These are phyloP conservation scores for Aureobasidium sp. DNA, from an alignment of 2,329 filamentous ascomycete species.

Conservation along the genomic window DNA sequence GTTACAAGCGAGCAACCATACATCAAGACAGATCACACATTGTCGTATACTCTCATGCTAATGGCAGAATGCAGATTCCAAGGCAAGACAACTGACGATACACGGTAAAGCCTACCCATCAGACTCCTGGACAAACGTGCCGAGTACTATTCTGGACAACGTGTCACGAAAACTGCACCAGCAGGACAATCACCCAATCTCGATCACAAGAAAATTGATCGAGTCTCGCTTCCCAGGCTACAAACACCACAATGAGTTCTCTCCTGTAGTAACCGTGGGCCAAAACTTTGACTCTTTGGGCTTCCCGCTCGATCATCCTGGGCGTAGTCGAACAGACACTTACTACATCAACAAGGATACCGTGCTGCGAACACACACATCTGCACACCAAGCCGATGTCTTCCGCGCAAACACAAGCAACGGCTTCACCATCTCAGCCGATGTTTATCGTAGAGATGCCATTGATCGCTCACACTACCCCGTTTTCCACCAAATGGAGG, in stretches of 20 bases:
- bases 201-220: constrained; percentile 85
- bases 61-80: neutral
- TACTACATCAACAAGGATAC: constrained; percentile 87
- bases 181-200: constrained; percentile 80
- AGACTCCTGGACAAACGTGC: constrained; percentile 80
- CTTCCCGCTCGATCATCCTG: constrained; percentile 80
- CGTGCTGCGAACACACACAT: constrained; percentile 86
- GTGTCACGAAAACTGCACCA: constrained; percentile 76
- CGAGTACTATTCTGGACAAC: constrained; percentile 63
- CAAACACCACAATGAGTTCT: constrained; percentile 66
- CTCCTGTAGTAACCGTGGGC: constrained; percentile 71
- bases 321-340: constrained; percentile 79
- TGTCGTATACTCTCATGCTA: neutral
- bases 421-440: constrained; percentile 84
- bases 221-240: constrained; percentile 78
- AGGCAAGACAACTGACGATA: constrained; percentile 35
- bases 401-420: constrained; percentile 63
- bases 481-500: constrained; percentile 98
- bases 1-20: neutral
- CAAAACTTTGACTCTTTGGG: constrained; percentile 98
- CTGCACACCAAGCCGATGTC: constrained; percentile 79
- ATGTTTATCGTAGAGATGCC: constrained; percentile 92
- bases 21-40: neutral
- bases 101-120: constrained; percentile 55
- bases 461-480: constrained; percentile 94